phyloP scores from a whole-genome alignment of 352 stramenopile genomes.

The Globisporangium megalacanthum region DNA sequence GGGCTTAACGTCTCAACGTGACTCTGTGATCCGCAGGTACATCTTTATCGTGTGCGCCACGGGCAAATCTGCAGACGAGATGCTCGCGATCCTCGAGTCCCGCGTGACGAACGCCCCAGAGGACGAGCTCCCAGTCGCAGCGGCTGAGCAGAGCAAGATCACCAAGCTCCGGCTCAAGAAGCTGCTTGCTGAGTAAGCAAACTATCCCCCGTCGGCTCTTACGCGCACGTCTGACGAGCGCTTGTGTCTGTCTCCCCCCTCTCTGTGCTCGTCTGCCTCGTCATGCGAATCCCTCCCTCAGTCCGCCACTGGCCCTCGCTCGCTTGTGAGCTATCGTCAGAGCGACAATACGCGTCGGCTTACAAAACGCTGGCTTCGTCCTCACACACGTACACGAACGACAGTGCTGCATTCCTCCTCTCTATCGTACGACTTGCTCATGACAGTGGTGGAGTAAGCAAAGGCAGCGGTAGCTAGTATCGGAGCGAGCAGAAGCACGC shows the following conservation, averaged over 20 bases:
- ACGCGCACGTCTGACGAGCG: not conserved
- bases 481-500: conserved; percentile 89
- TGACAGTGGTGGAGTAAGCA: not conserved
- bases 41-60: conserved; percentile 82
- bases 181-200: conserved; percentile 52
- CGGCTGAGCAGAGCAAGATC: conserved; percentile 74
- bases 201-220: not conserved
- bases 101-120: conserved; percentile 38
- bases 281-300: not conserved
- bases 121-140: conserved; percentile 51
- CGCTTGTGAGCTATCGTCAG: conserved; percentile 2
- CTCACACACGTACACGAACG: too few species aligned
- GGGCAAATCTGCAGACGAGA: conserved; percentile 69
- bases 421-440: not conserved
- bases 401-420: too few species aligned
- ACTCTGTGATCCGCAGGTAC: conserved; percentile 24
- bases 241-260: not conserved
- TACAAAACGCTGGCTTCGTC: too few species aligned
- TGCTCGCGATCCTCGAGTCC: conserved; percentile 64
- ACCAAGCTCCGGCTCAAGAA: conserved; percentile 67
- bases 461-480: conserved; percentile 49
- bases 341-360: too few species aligned
- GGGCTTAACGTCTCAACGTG: too few species aligned
- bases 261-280: not conserved
- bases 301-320: not conserved